A percentile compares a stretch with the other conserved stretches of the same genome.
Evolutionary conservation across 2,329 filamentous ascomycete species (phyloP).

Genomic region (Dothiorella sarmentorum): DNA sequence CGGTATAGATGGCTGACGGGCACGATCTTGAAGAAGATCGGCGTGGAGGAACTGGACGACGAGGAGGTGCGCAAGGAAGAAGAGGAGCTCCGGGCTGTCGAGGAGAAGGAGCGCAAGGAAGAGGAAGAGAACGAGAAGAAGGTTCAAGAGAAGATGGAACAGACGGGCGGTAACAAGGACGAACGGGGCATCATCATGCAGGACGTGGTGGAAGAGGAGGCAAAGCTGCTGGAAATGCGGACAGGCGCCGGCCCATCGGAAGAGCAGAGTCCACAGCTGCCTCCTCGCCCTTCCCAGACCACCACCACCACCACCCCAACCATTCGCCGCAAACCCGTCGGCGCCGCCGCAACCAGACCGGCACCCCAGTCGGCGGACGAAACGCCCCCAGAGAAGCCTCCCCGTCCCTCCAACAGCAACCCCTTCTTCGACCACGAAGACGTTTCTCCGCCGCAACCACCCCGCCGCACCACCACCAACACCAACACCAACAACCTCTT

Average conservation of each 20-base stretch:
- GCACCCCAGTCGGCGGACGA: background rate
- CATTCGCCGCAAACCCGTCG: background rate
- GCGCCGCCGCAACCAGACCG: background rate
- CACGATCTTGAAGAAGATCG: constrained; percentile 49
- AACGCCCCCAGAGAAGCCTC: constrained; percentile 1
- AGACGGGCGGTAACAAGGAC: background rate
- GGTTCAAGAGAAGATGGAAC: constrained; percentile 8
- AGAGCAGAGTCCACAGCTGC: background rate
- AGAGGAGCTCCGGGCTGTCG: constrained; percentile 41
- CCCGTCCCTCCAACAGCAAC: background rate
- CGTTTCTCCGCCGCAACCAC: background rate
- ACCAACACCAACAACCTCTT: no score
- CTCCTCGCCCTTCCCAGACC: background rate
- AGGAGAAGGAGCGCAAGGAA: constrained; percentile 43
- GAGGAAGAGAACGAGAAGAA: constrained; percentile 38
- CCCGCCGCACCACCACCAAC: background rate
- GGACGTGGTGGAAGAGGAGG: constrained; percentile 11
- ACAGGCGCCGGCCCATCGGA: background rate
- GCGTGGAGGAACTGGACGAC: constrained; percentile 51
- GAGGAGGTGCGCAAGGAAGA: constrained; percentile 47
- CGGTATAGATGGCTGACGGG: constrained; percentile 51
- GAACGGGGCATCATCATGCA: constrained; percentile 3
- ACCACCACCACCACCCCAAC: no score
- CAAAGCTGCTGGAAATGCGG: constrained; percentile 10
- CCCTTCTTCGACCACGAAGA: no score